Evolutionary conservation across 495 filamentous ascomycete genomes (phyloP).

Genomic region (Penicillium malachiteum): DNA sequence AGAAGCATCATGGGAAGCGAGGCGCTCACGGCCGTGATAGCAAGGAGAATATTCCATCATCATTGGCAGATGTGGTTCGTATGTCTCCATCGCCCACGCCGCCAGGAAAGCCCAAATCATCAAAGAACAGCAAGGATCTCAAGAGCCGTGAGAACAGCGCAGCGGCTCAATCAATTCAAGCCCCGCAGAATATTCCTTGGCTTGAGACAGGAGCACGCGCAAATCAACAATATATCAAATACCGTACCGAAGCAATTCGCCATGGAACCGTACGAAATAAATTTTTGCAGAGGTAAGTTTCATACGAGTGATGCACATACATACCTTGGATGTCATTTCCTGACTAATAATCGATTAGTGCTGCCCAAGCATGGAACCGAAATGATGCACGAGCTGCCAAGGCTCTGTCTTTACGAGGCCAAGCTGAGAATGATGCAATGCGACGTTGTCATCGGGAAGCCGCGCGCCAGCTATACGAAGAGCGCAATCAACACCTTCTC

Average conservation of each 20-base stretch:
- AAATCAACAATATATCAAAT: conserved; percentile 93
- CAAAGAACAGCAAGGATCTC: conserved; percentile 46
- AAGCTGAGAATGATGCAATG: conserved; percentile 96
- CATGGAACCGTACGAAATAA: conserved; percentile 96
- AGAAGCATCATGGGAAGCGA: conserved; percentile 89
- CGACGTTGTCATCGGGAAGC: conserved; percentile 95
- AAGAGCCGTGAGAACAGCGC: conserved; percentile 73
- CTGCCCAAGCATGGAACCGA: conserved; percentile 99
- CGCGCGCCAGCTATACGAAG: conserved; percentile 86
- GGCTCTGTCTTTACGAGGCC: conserved; percentile 87
- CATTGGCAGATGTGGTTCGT: conserved; percentile 91
- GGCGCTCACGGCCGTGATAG: conserved; percentile 64
- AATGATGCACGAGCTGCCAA: conserved; percentile 97
- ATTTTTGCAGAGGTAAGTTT: conserved; percentile 82
- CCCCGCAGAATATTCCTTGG: conserved; percentile 94
- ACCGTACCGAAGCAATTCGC: conserved; percentile 89
- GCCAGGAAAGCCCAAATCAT: conserved; percentile 48
- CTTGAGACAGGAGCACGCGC: conserved; percentile 87
- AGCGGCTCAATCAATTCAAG: conserved; percentile 76
- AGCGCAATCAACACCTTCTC: conserved; percentile 74
- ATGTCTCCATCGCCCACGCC: conserved; percentile 78
- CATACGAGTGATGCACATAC: not conserved
- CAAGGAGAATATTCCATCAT: conserved; percentile 72
- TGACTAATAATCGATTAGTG: conserved; percentile 51
- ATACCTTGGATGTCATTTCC: not conserved